phyloP scores from a whole-genome alignment of 192 early-diverging fungal genomes.

The Coemansia biformis region DNA sequence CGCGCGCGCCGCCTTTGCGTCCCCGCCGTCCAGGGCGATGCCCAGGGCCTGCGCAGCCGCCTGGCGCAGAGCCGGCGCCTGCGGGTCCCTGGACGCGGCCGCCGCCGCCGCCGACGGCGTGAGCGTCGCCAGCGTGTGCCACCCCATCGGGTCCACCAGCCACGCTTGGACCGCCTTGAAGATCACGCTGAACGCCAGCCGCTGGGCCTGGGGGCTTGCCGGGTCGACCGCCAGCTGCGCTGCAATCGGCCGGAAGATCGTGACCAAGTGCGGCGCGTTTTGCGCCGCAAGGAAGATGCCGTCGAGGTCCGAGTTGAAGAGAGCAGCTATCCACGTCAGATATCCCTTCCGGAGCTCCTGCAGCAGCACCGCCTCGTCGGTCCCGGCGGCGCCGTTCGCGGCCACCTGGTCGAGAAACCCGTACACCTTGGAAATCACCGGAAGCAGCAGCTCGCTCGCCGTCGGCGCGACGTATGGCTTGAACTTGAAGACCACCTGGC shows the following conservation, averaged over 20 bases:
- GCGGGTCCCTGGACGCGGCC: conserved; percentile 6
- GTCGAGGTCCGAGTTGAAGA: conserved; percentile 80
- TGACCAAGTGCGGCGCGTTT: conserved; percentile 48
- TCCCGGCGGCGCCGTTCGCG: conserved; percentile 57
- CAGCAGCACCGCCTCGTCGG: conserved; percentile 76
- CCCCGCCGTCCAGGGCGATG: conserved; percentile 15
- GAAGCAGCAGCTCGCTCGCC: conserved; percentile 63
- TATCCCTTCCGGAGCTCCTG: conserved; percentile 78
- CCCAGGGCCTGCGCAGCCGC: conserved; percentile 23
- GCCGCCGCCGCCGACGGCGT: conserved; percentile 32
- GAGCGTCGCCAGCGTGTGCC: conserved; percentile 43
- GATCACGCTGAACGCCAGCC: conserved; percentile 35
- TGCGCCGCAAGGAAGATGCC: conserved; percentile 66
- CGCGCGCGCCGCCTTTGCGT: conserved; percentile 21
- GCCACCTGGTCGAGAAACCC: conserved; percentile 77
- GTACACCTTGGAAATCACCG: conserved; percentile 78
- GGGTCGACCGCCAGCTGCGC: conserved; percentile 25
- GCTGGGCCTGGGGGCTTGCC: conserved; percentile 32
- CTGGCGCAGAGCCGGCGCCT: conserved; percentile 16
- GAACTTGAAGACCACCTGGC: conserved; percentile 83
- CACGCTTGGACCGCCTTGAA: conserved; percentile 44
- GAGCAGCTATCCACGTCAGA: conserved; percentile 66
- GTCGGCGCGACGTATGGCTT: conserved; percentile 56
- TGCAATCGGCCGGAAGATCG: conserved; percentile 34
- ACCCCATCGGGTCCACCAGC: conserved; percentile 42